Conservation (phyloP, 352 stramenopile species). For the Plasmopara viticola region DNA sequence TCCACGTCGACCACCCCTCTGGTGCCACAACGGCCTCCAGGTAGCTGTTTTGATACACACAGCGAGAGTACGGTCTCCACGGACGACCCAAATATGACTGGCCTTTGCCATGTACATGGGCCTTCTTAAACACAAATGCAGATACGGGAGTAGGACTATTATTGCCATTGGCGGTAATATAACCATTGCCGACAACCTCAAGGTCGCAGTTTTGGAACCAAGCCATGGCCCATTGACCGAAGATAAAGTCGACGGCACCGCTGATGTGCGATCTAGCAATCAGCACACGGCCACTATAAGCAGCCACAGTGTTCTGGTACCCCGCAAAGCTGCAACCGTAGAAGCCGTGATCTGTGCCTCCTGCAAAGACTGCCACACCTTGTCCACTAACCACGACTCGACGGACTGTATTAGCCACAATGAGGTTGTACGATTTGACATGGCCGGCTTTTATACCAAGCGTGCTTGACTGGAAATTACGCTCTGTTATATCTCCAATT, state of each 20-base stretch:
- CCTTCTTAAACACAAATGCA: neutral
- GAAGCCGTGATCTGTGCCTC: slow-evolving; percentile 1
- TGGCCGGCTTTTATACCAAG: neutral
- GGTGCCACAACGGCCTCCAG: slow-evolving; percentile 7
- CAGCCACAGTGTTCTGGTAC: slow-evolving; percentile 10
- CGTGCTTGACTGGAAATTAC: neutral
- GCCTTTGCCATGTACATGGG: slow-evolving; percentile 2
- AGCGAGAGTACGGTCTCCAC: slow-evolving; percentile 6
- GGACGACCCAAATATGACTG: slow-evolving; percentile 9
- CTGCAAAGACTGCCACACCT: neutral
- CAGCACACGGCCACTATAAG: slow-evolving; percentile 7
- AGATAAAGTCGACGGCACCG: slow-evolving; percentile 14
- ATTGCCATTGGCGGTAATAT: neutral
- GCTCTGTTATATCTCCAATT: slow-evolving; percentile 3
- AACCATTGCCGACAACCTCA: slow-evolving; percentile 2
- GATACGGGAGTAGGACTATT: neutral
- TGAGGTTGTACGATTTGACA: slow-evolving; percentile 2
- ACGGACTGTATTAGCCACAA: neutral
- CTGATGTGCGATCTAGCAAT: slow-evolving; percentile 10
- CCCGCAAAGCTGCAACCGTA: slow-evolving; percentile 13
- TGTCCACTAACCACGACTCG: neutral
- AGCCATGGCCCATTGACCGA: slow-evolving; percentile 7
- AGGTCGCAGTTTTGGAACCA: slow-evolving; percentile 13
- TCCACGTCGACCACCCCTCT: slow-evolving; percentile 5
- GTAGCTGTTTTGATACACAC: slow-evolving; percentile 6